These are phyloP conservation scores for Phytophthora brassicae DNA, from an alignment of 352 stramenopile species.

Conservation along the genomic window DNA sequence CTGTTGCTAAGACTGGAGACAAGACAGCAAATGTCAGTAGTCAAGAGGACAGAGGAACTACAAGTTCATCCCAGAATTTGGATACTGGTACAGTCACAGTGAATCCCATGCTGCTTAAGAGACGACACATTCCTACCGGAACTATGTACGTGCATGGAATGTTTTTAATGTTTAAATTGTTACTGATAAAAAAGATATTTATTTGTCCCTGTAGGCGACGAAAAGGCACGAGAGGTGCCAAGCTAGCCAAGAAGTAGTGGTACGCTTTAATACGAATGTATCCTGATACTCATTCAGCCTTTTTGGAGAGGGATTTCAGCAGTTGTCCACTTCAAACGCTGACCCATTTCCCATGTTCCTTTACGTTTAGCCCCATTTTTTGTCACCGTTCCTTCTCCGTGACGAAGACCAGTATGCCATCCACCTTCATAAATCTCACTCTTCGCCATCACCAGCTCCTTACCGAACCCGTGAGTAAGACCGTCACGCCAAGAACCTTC, in stretches of 20 bases:
- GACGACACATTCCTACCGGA: constrained; percentile 46
- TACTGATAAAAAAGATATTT: no score
- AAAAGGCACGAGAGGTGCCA: constrained; percentile 54
- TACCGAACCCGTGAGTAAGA: constrained; percentile 55
- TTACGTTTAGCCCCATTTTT: constrained; percentile 43
- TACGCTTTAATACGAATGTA: background rate
- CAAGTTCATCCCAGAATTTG: constrained; percentile 13
- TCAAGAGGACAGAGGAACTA: background rate
- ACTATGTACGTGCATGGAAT: constrained; percentile 43
- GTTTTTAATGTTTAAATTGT: background rate
- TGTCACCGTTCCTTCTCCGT: constrained; percentile 60
- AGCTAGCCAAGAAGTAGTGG: constrained; percentile 49
- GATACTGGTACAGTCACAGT: background rate
- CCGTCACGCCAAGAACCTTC: constrained; percentile 67
- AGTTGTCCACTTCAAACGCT: constrained; percentile 67
- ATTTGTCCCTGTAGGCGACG: constrained; percentile 34
- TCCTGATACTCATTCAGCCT: constrained; percentile 9
- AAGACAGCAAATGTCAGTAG: background rate
- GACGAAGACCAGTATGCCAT: constrained; percentile 53
- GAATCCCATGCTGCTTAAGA: constrained; percentile 40
- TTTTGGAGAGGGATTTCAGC: constrained; percentile 49
- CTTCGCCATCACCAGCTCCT: constrained; percentile 41
- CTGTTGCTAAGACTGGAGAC: constrained; percentile 6
- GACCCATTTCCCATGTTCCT: constrained; percentile 61
- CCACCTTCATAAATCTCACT: constrained; percentile 64